Evolutionary conservation across 148 eudicot species (phyloP).

Genomic region (Dianthus caryophyllus): DNA sequence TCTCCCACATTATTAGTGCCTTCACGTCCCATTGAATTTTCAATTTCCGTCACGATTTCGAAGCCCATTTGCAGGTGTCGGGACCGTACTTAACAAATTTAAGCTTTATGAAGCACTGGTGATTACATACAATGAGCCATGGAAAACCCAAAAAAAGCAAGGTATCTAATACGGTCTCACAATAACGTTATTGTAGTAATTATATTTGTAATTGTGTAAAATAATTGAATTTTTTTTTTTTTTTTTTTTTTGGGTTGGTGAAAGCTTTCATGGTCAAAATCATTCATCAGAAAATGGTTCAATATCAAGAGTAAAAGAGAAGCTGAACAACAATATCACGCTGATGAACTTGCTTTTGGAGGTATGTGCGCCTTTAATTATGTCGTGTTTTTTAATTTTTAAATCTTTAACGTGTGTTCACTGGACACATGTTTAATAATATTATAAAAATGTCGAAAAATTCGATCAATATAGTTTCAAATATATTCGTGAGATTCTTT

Average conservation of each 20-base stretch:
- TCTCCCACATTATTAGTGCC: neutral
- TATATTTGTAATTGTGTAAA: too few species aligned
- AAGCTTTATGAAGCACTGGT: slow-evolving; percentile 61
- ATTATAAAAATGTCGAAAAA: too few species aligned
- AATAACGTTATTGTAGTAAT: too few species aligned
- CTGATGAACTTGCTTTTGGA: slow-evolving; percentile 71
- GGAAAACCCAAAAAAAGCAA: slow-evolving; percentile 79
- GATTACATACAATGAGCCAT: slow-evolving; percentile 87
- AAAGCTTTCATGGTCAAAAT: slow-evolving; percentile 91
- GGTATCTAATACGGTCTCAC: too few species aligned
- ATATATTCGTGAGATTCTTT: too few species aligned
- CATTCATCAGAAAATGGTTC: slow-evolving; percentile 82
- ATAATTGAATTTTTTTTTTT: too few species aligned
- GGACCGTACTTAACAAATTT: too few species aligned
- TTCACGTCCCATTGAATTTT: neutral
- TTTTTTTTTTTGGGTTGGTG: slow-evolving; percentile 24
- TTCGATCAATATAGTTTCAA: too few species aligned
- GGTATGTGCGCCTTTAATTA: slow-evolving; percentile 34
- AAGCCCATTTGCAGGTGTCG: too few species aligned
- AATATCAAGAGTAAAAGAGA: slow-evolving; percentile 73
- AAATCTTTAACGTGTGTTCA: too few species aligned
- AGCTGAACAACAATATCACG: slow-evolving; percentile 44
- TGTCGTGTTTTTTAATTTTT: neutral
- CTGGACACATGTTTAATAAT: too few species aligned
- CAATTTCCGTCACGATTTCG: neutral